Percentiles rank a stretch among this genome's conserved stretches.
Evolutionary conservation across 2,329 filamentous ascomycete genomes (phyloP).

Genomic region (Diaporthe vaccinii): DNA sequence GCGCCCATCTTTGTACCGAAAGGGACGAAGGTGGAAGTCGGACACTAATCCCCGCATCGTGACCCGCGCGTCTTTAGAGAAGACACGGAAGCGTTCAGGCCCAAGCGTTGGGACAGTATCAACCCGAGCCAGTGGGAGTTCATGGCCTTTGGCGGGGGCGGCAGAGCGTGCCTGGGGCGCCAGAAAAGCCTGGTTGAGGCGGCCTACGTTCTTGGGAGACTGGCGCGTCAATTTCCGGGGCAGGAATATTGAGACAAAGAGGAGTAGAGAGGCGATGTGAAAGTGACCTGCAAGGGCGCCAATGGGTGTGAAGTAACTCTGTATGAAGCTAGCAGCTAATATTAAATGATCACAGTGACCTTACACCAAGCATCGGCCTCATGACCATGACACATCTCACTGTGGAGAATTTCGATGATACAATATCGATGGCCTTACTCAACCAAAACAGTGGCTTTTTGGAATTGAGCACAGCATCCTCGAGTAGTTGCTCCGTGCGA

Average conservation of each 20-base stretch:
- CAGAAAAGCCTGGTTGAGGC: neutral
- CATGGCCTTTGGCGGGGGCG: neutral
- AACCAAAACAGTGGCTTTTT: too few relatives aligned
- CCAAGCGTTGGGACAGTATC: neutral
- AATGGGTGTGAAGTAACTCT: neutral
- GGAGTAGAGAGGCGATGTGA: neutral
- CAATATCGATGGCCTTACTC: too few relatives aligned
- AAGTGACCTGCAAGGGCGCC: neutral
- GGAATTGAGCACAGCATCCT: too few relatives aligned
- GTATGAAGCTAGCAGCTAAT: neutral
- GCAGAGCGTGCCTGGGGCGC: slow-evolving; percentile 1
- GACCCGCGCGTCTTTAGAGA: neutral
- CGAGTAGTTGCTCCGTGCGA: too few relatives aligned
- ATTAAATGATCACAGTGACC: neutral
- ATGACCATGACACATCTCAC: neutral
- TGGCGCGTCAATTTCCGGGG: neutral
- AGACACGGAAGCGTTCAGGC: neutral
- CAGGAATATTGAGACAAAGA: neutral
- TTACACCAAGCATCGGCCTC: neutral
- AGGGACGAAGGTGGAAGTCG: neutral
- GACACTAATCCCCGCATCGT: neutral
- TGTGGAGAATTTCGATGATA: too few relatives aligned
- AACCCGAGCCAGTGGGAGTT: neutral
- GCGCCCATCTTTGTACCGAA: neutral
- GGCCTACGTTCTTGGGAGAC: neutral